phyloP scores from a whole-genome alignment of 345 rosid species.

The Brassica carinata region DNA sequence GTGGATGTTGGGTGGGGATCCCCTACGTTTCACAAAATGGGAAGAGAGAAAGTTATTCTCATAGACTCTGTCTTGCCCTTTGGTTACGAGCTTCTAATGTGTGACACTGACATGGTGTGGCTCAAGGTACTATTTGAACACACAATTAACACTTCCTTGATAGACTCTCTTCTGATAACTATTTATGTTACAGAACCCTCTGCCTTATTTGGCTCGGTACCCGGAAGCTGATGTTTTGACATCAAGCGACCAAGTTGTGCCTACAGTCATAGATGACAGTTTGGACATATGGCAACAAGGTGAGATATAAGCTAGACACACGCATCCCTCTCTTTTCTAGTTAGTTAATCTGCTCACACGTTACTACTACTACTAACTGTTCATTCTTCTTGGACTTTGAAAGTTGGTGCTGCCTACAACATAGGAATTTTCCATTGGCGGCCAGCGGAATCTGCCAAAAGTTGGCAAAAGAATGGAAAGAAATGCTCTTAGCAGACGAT shows the following conservation, averaged over 20 bases:
- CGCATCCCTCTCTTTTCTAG: not conserved
- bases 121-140: slow-evolving; percentile 59
- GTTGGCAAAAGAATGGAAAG: slow-evolving; percentile 94
- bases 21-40: slow-evolving; percentile 97
- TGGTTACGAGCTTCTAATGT: slow-evolving; percentile 90
- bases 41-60: slow-evolving; percentile 93
- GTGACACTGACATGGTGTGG: slow-evolving; percentile 99
- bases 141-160: not conserved
- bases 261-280: slow-evolving; percentile 93
- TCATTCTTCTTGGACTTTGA: slow-evolving; percentile 21
- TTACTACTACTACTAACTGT: slow-evolving; percentile 21
- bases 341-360: slow-evolving; percentile 1
- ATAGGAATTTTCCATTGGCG: slow-evolving; percentile 98
- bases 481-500: slow-evolving; percentile 81
- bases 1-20: slow-evolving; percentile 98
- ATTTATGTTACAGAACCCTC: slow-evolving; percentile 64
- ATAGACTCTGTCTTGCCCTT: slow-evolving; percentile 80
- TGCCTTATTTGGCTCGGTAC: slow-evolving; percentile 92
- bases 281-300: slow-evolving; percentile 97
- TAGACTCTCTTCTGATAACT: not conserved
- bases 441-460: slow-evolving; percentile 80
- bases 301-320: slow-evolving; percentile 34
- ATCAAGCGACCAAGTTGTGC: slow-evolving; percentile 90
- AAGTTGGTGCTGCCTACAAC: slow-evolving; percentile 89
- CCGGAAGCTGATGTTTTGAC: slow-evolving; percentile 96